These are phyloP conservation scores for Cucumis cinereus DNA, from an alignment of 306 rosid genomes.

Conservation along the genomic window DNA sequence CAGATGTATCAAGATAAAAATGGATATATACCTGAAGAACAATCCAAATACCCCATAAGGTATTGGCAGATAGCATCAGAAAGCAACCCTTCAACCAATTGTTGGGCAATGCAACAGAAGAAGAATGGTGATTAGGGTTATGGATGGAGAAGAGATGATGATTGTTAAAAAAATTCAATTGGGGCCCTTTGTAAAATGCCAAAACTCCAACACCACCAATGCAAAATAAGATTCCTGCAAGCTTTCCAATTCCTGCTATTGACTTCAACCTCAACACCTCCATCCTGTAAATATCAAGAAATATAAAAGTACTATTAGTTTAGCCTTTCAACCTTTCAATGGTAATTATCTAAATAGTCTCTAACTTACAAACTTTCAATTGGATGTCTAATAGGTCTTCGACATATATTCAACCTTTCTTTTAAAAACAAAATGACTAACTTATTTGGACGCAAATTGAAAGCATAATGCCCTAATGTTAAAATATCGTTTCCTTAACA, in stretches of 20 bases:
- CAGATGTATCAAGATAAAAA: too few species aligned
- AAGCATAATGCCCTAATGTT: too few species aligned
- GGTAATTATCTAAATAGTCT: too few species aligned
- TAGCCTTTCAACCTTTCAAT: too few species aligned
- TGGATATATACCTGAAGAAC: constrained; percentile 61
- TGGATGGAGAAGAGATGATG: constrained; percentile 25
- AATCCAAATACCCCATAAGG: constrained; percentile 63
- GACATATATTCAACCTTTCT: too few species aligned
- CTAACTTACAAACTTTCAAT: too few species aligned
- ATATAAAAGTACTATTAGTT: too few species aligned
- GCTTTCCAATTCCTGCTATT: constrained; percentile 47
- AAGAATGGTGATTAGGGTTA: neutral
- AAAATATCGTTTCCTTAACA: too few species aligned
- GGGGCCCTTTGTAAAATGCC: constrained; percentile 73
- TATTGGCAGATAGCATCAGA: constrained; percentile 62
- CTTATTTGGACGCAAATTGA: too few species aligned
- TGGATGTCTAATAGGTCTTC: too few species aligned
- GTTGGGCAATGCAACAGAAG: constrained; percentile 6
- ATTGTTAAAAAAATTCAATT: constrained; percentile 17
- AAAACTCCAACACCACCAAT: constrained; percentile 46
- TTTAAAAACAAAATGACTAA: too few species aligned
- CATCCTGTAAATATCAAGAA: constrained; percentile 22
- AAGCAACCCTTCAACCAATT: constrained; percentile 81
- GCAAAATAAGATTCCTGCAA: constrained; percentile 49
- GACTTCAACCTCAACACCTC: constrained; percentile 50